Evolutionary conservation across 345 rosid species (phyloP).

Genomic region (Arabis hirsuta): DNA sequence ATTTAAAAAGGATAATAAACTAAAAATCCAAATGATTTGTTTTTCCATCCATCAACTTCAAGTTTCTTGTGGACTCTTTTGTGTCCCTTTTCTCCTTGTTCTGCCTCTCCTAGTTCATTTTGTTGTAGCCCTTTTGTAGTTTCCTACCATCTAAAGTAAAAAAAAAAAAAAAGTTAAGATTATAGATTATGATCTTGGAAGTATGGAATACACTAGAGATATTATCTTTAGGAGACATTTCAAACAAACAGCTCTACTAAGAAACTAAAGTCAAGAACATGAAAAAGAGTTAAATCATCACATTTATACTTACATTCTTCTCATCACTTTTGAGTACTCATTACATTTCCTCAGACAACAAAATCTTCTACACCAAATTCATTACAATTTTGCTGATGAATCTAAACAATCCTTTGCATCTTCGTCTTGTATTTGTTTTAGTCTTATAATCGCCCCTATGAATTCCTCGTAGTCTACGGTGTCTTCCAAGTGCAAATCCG

Average conservation of each 20-base stretch:
- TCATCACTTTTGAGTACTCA: slow-evolving; percentile 62
- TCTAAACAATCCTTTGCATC: slow-evolving; percentile 56
- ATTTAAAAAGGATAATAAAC: not conserved
- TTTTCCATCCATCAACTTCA: slow-evolving; percentile 28
- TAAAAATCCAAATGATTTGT: slow-evolving; percentile 1
- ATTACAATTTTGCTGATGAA: slow-evolving; percentile 54
- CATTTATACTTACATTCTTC: slow-evolving; percentile 62
- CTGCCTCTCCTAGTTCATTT: slow-evolving; percentile 17
- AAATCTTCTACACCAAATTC: slow-evolving; percentile 62
- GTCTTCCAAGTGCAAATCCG: slow-evolving; percentile 70
- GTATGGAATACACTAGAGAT: not conserved
- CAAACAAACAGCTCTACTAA: not conserved
- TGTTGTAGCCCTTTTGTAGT: slow-evolving; percentile 16
- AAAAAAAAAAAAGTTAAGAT: not conserved
- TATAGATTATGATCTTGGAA: not conserved
- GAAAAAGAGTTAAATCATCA: slow-evolving; percentile 12
- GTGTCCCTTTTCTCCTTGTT: slow-evolving; percentile 23
- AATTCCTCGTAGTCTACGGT: slow-evolving; percentile 80
- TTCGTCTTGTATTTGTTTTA: slow-evolving; percentile 61
- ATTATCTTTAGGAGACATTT: slow-evolving; percentile 11
- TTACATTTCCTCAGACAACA: slow-evolving; percentile 57
- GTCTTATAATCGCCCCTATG: slow-evolving; percentile 67
- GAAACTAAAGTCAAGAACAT: not conserved
- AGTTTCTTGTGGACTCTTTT: slow-evolving; percentile 28
- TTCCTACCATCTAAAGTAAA: slow-evolving; percentile 30